Base-by-base conservation (phyloP, 2,329 filamentous ascomycete species). In the Volutella citrinella region DNA sequence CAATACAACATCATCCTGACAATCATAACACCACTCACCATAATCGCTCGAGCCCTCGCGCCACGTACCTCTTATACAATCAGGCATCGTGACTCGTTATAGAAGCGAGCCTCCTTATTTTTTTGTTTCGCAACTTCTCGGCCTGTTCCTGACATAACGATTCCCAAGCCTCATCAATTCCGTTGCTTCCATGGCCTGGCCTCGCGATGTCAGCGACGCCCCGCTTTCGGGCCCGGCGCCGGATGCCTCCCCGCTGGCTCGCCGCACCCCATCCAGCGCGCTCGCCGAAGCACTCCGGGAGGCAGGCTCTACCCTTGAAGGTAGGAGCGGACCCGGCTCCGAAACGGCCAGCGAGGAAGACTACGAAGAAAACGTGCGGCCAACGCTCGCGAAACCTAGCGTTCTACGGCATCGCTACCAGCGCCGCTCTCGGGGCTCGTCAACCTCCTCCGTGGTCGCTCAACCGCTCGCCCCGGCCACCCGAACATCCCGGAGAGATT, bases 291-390 rank as follows among this genome's bases (percentile, higher is more conserved):
- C 54, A 24, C 40, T 60, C 19, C 47, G 38, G 11, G 43, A 45
- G 14, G 48, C 46, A 9, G 52, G 52, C n/a, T 46, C 45, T 25
- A 44, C 38, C 10, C 36, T 51, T 9, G 46, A 58, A 9, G 34
- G 34, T 3, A 30, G 32, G 3, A 24, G 46, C 38, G 36, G 49
- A 16, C 58, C 59, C 40, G 43, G 51, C 19, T 66, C 64, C 3
- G 66, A 68, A 11, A 67, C 60, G 11, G 54, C 65, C 3, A 70
- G 66, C 22, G 68, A 68, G 34, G 68, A 70, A 42, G 68, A 70
- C 34, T 69, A 69, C 28, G 66, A 70, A 19, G 60, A 65, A 12
- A 60, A 57, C 22, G 28, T 60, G 7, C 51, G 57, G 7, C 52
- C 57, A 13, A 45, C 47, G 3, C 47, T 52, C 14, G 42, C 36